Conservation (phyloP, 352 stramenopile species). For the Pythium rhizo-oryzae region DNA sequence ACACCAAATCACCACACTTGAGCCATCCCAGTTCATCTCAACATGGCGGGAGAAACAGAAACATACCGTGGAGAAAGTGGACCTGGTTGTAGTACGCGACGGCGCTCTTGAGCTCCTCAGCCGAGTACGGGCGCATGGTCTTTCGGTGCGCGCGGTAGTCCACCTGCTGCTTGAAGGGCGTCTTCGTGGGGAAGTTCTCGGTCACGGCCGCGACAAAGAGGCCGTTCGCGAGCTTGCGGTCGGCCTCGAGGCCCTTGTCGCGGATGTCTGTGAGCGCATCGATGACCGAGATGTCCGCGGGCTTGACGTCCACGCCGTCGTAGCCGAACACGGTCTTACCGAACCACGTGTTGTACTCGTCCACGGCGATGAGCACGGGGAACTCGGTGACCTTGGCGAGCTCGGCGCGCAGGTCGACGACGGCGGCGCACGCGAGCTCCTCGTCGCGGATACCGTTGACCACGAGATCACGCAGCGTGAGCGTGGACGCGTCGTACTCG, state of each 20-base stretch:
- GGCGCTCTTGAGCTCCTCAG: conserved; percentile 73
- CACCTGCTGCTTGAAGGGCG: conserved; percentile 82
- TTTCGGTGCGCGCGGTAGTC: conserved; percentile 74
- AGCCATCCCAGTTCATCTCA: no score
- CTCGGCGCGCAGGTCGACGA: conserved; percentile 82
- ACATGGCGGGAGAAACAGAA: background rate
- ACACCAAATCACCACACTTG: conserved; percentile 29
- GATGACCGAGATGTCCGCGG: conserved; percentile 82
- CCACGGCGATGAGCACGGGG: conserved; percentile 83
- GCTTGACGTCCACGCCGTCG: conserved; percentile 72
- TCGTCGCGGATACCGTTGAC: conserved; percentile 82
- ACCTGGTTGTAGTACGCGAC: conserved; percentile 89
- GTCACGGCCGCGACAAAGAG: conserved; percentile 82
- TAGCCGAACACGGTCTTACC: conserved; percentile 87
- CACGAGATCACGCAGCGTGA: conserved; percentile 82
- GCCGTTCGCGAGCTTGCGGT: conserved; percentile 76
- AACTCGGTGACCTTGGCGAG: conserved; percentile 82
- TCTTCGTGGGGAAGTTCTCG: conserved; percentile 81
- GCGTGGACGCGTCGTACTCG: conserved; percentile 53
- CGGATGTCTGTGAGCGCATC: conserved; percentile 75
- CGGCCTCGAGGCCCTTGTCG: conserved; percentile 53
- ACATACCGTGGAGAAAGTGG: conserved; percentile 64
- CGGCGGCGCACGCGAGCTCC: conserved; percentile 74
- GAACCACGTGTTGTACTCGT: conserved; percentile 91
- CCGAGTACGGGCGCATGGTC: conserved; percentile 79